Conservation (phyloP, 352 stramenopile species). For the Lagenidium giganteum region DNA sequence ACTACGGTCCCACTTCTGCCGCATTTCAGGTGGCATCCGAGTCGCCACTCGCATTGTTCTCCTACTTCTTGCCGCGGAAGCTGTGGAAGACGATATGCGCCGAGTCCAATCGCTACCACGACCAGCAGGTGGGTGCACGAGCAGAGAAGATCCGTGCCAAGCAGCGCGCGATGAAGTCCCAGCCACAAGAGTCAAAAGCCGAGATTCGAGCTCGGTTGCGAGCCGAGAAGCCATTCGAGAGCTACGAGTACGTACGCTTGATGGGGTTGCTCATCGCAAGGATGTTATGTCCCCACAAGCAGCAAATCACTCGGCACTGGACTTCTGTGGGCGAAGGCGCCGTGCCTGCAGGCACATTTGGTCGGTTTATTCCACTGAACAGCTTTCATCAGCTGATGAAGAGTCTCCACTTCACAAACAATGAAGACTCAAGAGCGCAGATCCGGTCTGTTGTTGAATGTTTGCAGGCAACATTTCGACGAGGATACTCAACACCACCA, state of each 20-base stretch:
- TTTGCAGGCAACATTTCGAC: constrained; percentile 6
- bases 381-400: constrained; percentile 1
- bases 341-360: constrained; percentile 10
- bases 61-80: background rate
- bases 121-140: background rate
- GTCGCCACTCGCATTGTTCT: constrained; percentile 1
- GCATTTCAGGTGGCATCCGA: too few species aligned
- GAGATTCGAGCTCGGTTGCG: background rate
- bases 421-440: constrained; percentile 7
- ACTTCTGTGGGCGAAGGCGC: constrained; percentile 1
- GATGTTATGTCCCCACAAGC: constrained; percentile 8
- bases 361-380: background rate
- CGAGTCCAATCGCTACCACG: constrained; percentile 1
- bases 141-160: background rate
- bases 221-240: background rate
- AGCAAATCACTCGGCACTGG: constrained; percentile 15
- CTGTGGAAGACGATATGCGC: background rate
- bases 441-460: constrained; percentile 1
- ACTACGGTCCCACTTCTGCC: too few species aligned
- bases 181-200: background rate
- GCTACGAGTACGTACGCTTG: background rate
- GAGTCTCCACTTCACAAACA: constrained; percentile 14
- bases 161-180: background rate
- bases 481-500: background rate
- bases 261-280: constrained; percentile 1